These are phyloP conservation scores for sorghum (Sorghum bicolor) DNA, from an alignment of 176 grass and related monocot species.

Conservation along the genomic window Sorghum_bicolor_NCBIv3 NC_012870.2:77525501-77526000, in stretches of 20 bases:
- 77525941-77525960: background rate
- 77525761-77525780: constrained; percentile 89
- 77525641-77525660: background rate
- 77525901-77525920: background rate
- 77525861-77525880: constrained; percentile 89
- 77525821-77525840: constrained; percentile 71
- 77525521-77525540: background rate
- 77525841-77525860: constrained; percentile 92
- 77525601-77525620: background rate
- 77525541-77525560: constrained; percentile 2
- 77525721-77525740: constrained; percentile 99
- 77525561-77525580: background rate
- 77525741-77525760: constrained; percentile 90
- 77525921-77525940: constrained; percentile 4
- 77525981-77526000: constrained; percentile 9
- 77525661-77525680: background rate
- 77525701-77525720: constrained; percentile 94
- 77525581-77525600: background rate
- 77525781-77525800: constrained; percentile 75
- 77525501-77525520: background rate
- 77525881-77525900: constrained; percentile 51
- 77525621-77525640: background rate
- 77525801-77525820: constrained; percentile 77
- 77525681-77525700: constrained; percentile 69
- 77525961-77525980: constrained; percentile 28